These are phyloP conservation scores for Fusarium sp. DNA, from an alignment of 2,329 filamentous ascomycete species.

Conservation along the genomic window DNA sequence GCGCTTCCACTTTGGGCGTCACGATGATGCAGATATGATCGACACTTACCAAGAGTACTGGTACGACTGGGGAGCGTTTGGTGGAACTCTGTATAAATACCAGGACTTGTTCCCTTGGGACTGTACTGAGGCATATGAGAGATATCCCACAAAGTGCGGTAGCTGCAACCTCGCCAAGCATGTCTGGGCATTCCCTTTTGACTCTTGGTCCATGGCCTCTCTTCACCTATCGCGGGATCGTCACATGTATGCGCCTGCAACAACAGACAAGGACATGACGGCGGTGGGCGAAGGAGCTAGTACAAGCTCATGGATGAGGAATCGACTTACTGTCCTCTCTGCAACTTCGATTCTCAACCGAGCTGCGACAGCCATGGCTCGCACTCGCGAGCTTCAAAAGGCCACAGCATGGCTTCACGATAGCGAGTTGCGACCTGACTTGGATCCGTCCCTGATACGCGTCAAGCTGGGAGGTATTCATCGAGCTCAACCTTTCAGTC, in stretches of 20 bases:
- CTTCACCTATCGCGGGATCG: conserved; percentile 53
- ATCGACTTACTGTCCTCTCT: conserved; percentile 50
- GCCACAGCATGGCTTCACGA: conserved; percentile 51
- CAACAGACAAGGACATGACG: conserved; percentile 13
- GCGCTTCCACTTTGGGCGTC: conserved; percentile 52
- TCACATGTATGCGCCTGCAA: conserved; percentile 48
- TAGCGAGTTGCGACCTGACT: conserved; percentile 2
- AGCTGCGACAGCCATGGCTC: conserved; percentile 52
- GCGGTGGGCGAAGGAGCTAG: conserved; percentile 30
- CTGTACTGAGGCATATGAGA: conserved; percentile 57
- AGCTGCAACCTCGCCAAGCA: conserved; percentile 58
- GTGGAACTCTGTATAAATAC: conserved; percentile 52
- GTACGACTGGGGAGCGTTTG: conserved; percentile 59
- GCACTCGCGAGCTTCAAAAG: conserved; percentile 41
- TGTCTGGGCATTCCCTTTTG: conserved; percentile 58
- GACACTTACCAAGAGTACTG: conserved; percentile 59
- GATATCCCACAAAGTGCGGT: conserved; percentile 52
- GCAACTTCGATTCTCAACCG: conserved; percentile 48
- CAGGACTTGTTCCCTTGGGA: conserved; percentile 61
- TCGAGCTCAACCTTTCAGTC: conserved; percentile 56
- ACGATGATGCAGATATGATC: conserved; percentile 57
- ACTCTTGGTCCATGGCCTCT: conserved; percentile 56
- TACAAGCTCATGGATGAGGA: conserved; percentile 49
- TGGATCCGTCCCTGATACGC: conserved; percentile 43
- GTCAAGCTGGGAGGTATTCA: conserved; percentile 57